These are phyloP conservation scores for Suillus luteus DNA, from an alignment of 768 basidiomycete species.

Conservation along the genomic window DNA sequence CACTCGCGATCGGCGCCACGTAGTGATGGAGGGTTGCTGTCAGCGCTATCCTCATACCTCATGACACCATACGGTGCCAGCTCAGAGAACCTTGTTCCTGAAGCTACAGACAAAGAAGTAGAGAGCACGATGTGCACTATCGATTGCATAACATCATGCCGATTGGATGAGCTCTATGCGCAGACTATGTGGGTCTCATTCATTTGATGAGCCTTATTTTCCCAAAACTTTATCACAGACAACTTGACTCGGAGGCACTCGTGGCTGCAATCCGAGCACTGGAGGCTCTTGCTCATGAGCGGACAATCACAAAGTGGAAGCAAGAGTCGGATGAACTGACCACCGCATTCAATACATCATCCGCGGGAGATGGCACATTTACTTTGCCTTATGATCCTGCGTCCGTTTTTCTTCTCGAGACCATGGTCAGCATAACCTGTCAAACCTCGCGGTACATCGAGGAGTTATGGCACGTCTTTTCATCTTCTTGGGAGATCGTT, in stretches of 20 bases:
- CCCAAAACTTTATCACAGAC: constrained; percentile 46
- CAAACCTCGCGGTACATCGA: constrained; percentile 77
- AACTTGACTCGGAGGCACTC: constrained; percentile 77
- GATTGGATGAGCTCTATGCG: constrained; percentile 90
- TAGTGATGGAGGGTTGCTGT: constrained; percentile 89
- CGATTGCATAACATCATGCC: constrained; percentile 92
- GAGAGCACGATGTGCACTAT: constrained; percentile 95
- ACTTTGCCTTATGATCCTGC: constrained; percentile 92
- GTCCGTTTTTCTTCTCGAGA: constrained; percentile 91
- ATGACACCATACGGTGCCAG: constrained; percentile 89
- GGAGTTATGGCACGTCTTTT: constrained; percentile 75
- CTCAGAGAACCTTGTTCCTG: constrained; percentile 75
- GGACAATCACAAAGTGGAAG: constrained; percentile 79
- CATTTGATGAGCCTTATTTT: neutral
- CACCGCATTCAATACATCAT: constrained; percentile 34
- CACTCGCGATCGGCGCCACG: constrained; percentile 62
- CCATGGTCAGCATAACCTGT: constrained; percentile 87
- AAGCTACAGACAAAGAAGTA: constrained; percentile 88
- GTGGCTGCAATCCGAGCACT: constrained; percentile 84
- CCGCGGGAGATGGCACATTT: constrained; percentile 45
- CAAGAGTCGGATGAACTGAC: constrained; percentile 64
- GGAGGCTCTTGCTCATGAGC: constrained; percentile 86
- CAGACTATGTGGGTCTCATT: constrained; percentile 79
- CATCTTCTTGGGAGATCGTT: neutral
- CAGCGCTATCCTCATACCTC: constrained; percentile 91